phyloP scores from a whole-genome alignment of 208 protist species.

The Zelonia costaricensis region DNA sequence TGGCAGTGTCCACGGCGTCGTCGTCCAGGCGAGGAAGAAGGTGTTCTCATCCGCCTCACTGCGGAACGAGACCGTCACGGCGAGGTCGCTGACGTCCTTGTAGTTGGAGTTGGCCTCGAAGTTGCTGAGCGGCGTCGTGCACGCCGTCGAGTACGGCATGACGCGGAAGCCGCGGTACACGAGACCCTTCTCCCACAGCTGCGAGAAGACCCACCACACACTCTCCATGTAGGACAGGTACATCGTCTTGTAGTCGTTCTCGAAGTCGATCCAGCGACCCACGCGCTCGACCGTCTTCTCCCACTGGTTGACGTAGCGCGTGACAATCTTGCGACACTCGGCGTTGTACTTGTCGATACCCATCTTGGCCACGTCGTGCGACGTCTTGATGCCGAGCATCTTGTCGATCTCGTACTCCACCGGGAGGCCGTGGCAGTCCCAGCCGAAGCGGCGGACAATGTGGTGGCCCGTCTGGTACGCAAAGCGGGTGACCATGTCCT shows the following conservation, averaged over 20 bases:
- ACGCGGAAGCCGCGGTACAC: constrained; percentile 99
- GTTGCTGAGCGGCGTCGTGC: constrained; percentile 99
- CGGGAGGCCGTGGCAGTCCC: constrained; percentile 99
- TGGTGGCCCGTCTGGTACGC: constrained; percentile 98
- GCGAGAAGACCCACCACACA: constrained; percentile 99
- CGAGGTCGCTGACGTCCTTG: constrained; percentile 97
- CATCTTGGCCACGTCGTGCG: constrained; percentile 96
- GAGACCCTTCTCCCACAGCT: constrained; percentile 97
- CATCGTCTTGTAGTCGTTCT: constrained; percentile 99
- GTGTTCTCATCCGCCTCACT: constrained; percentile 68
- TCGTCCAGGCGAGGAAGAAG: constrained; percentile 99
- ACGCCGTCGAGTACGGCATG: constrained; percentile 99
- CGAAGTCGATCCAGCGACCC: constrained; percentile 99
- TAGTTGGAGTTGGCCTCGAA: constrained; percentile 99
- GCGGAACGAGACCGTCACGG: constrained; percentile 93
- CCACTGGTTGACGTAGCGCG: constrained; percentile 99
- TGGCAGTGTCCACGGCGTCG: constrained; percentile 99
- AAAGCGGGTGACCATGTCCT: constrained; percentile 99
- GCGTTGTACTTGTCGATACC: constrained; percentile 99
- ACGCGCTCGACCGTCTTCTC: constrained; percentile 94
- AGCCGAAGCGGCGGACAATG: constrained; percentile 99
- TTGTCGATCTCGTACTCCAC: constrained; percentile 99
- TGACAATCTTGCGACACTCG: constrained; percentile 98
- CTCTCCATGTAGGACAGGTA: constrained; percentile 99
- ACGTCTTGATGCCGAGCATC: constrained; percentile 88